These are phyloP conservation scores for Gossypium bickii DNA, from an alignment of 345 rosid species.

Conservation along the genomic window DNA sequence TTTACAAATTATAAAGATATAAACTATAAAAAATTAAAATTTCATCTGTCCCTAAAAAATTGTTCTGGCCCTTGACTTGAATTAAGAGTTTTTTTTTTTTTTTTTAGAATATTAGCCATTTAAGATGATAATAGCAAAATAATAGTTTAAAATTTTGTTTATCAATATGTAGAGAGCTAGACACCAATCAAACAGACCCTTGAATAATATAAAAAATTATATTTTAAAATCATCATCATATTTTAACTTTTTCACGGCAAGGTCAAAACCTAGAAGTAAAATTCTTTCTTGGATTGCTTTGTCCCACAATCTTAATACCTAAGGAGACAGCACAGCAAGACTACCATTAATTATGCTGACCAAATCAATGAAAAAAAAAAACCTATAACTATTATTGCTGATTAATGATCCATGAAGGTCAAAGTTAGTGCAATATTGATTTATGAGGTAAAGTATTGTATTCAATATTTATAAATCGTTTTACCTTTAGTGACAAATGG, in stretches of 20 bases:
- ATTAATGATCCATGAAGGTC: background rate
- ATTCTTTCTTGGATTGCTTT: background rate
- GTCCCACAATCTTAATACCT: background rate
- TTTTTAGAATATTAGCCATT: too few species aligned
- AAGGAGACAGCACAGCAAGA: background rate
- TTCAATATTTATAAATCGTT: constrained; percentile 1
- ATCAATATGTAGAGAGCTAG: too few species aligned
- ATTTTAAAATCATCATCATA: too few species aligned
- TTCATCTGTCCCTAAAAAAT: too few species aligned
- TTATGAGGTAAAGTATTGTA: constrained; percentile 2
- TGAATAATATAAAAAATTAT: too few species aligned
- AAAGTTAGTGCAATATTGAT: constrained; percentile 10
- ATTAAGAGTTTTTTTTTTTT: too few species aligned
- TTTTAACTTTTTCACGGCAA: background rate
- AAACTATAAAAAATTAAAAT: too few species aligned
- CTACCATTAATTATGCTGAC: constrained; percentile 6
- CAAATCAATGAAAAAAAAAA: background rate
- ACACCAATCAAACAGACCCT: too few species aligned
- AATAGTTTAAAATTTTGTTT: too few species aligned
- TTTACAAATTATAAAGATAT: too few species aligned
- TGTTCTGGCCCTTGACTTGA: too few species aligned
- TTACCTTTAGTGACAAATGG: constrained; percentile 12
- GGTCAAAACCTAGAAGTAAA: background rate
- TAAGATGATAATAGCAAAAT: too few species aligned
- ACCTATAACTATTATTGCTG: background rate